Evolutionary conservation across 495 filamentous ascomycete species (phyloP), one percentile per base, ranked within the genome.

Genomic region (Sabuloglossum arenarium): DNA sequence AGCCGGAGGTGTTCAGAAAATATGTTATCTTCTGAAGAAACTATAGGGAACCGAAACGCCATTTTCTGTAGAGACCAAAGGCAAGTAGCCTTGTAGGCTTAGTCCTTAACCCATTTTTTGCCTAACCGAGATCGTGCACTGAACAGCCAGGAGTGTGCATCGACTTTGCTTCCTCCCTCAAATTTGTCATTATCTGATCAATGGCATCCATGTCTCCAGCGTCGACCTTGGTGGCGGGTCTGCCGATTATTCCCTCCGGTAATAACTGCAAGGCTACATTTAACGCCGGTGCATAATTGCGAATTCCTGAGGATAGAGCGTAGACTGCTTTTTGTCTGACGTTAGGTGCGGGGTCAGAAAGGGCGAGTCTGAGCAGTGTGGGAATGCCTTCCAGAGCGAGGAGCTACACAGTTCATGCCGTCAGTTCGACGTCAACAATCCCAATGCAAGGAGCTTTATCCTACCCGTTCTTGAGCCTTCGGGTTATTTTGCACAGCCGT

Each of bases 401-500:
- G 34, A 93, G 68, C 73, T 75, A 53, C 58, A 43, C 14, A 19
- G 21, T 16, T 51, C 11, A 9, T 24, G n/a, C 54, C 3, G 14
- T 56, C 24, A 56, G 54, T n/a, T 39, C 10, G 24, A 14, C 19
- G 3, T 11, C 10, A 30, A 19, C 53, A 31, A 19, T 2, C 30
- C 9, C 19, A 23, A 3, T n/a, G 37, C 16, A 19, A 25, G 4
- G 6, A 12, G 29, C 55, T 39, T 59, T 71, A 9, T 19, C 25
- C 59, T 69, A 77, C 75, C 60, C 77, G 78, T 68, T 88, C 83
- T 66, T 98, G 91, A 19, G 75, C 77, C 65, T 81, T 84, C 29
- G 73, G 72, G 64, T 98, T 97, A 66, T 98, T 98, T 74, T 97
- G 88, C 56, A 97, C 93, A 2, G 93, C 90, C 4, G 88, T 95